These are phyloP conservation scores for Cryptosporidium felis DNA, from an alignment of 169 alveolate species.

Conservation along the genomic window DNA sequence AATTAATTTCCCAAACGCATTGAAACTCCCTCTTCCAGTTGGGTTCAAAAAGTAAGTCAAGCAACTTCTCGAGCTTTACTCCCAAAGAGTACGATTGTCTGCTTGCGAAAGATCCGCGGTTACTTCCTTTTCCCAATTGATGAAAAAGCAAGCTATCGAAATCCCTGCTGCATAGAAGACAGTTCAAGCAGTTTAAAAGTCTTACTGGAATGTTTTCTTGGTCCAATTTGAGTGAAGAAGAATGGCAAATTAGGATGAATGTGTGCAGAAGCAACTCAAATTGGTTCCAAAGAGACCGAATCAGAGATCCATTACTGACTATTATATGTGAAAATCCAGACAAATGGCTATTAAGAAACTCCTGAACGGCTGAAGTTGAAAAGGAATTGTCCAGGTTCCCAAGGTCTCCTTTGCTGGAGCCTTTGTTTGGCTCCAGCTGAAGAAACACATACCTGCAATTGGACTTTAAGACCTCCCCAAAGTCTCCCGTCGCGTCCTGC, in stretches of 20 bases:
- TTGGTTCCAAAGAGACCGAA: conserved; percentile 20
- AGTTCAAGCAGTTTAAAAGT: neutral
- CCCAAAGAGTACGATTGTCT: neutral
- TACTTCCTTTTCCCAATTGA: neutral
- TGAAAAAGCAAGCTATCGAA: neutral
- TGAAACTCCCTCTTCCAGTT: no score
- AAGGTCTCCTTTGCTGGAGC: no score
- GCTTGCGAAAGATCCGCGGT: neutral
- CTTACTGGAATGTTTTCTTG: conserved; percentile 32
- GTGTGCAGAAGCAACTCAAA: conserved; percentile 1
- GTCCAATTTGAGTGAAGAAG: conserved; percentile 11
- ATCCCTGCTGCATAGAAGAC: conserved; percentile 12
- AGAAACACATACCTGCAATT: neutral
- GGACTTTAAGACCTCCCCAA: neutral
- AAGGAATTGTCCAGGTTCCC: no score
- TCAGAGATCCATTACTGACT: neutral
- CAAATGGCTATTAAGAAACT: conserved; percentile 20
- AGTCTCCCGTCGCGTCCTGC: neutral
- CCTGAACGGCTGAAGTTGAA: neutral
- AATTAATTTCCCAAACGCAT: no score
- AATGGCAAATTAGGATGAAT: neutral
- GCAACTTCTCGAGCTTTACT: neutral
- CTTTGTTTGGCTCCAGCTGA: neutral
- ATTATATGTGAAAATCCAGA: conserved; percentile 34
- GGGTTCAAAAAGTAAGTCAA: neutral